A percentile compares a stretch with the other conserved stretches of the same genome.
Conservation (phyloP, 495 filamentous ascomycete species). For the Daldinia decipiens region DNA sequence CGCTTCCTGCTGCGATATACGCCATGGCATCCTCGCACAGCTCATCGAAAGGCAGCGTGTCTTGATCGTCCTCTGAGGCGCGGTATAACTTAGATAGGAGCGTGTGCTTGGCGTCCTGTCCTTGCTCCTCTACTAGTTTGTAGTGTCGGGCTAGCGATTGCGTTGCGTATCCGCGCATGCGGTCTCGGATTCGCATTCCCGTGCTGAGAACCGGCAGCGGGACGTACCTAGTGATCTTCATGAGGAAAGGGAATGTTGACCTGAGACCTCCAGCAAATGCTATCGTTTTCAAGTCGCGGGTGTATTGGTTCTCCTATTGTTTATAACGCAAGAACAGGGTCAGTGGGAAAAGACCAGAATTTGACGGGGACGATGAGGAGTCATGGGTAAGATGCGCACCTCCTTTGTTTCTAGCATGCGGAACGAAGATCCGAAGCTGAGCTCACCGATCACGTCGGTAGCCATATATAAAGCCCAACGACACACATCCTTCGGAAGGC, state of each 20-base stretch:
- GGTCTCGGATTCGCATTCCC: constrained; percentile 1
- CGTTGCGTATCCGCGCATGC: constrained; percentile 49
- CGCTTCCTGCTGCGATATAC: constrained; percentile 60
- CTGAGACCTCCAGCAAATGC: constrained; percentile 28
- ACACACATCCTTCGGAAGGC: constrained; percentile 54
- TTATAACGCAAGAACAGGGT: not conserved
- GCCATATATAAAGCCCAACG: constrained; percentile 69
- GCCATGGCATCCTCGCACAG: constrained; percentile 42
- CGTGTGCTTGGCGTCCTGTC: constrained; percentile 53
- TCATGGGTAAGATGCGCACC: constrained; percentile 41
- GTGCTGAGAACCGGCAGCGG: constrained; percentile 28
- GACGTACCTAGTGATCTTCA: constrained; percentile 33
- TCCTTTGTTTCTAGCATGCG: constrained; percentile 62
- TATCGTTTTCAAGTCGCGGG: constrained; percentile 26
- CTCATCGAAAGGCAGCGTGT: constrained; percentile 42
- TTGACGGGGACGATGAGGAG: not conserved
- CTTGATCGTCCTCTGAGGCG: constrained; percentile 38
- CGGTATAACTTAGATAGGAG: constrained; percentile 57
- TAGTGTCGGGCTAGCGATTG: constrained; percentile 57
- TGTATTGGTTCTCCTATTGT: constrained; percentile 37
- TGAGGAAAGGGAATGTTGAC: constrained; percentile 30
- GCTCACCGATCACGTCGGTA: constrained; percentile 64
- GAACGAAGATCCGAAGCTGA: constrained; percentile 69
- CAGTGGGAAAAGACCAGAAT: not conserved
- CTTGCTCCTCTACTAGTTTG: constrained; percentile 49